Percentiles rank a stretch among this genome's conserved stretches.
phyloP scores from a whole-genome alignment of 2,329 filamentous ascomycete genomes.

The Colletotrichum sp. region DNA sequence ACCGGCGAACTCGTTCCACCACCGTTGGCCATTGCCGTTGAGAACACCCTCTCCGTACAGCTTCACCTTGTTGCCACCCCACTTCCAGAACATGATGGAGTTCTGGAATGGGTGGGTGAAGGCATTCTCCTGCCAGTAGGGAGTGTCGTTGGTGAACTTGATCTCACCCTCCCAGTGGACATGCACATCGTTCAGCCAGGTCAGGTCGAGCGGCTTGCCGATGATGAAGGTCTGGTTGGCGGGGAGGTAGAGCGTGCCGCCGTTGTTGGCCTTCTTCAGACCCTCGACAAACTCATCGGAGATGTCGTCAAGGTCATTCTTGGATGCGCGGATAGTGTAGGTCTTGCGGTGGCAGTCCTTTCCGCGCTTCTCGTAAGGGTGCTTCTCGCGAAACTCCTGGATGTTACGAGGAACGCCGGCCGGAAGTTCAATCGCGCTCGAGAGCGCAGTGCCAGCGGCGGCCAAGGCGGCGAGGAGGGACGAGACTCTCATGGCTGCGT shows the following conservation, averaged over 20 bases:
- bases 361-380: conserved; percentile 52
- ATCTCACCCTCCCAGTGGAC: conserved; percentile 44
- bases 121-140: conserved; percentile 68
- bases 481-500: conserved; percentile 22
- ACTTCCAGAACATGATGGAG: conserved; percentile 68
- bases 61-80: conserved; percentile 69
- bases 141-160: conserved; percentile 65
- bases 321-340: conserved; percentile 12
- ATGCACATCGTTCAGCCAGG: conserved; percentile 65
- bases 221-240: conserved; percentile 60
- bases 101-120: conserved; percentile 70
- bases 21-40: conserved; percentile 63
- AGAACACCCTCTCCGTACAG: conserved; percentile 61
- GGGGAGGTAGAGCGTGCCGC: conserved; percentile 62
- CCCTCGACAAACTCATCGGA: conserved; percentile 42
- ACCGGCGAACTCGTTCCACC: conserved; percentile 66
- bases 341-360: conserved; percentile 18
- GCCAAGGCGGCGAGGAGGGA: conserved; percentile 22
- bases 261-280: conserved; percentile 53
- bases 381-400: conserved; percentile 40
- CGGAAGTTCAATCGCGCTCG: conserved; percentile 12
- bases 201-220: conserved; percentile 66
- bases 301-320: conserved; percentile 48
- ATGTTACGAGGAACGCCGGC: conserved; percentile 27
- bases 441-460: conserved; percentile 16